Conservation (phyloP, 208 protist species). For the Angomonas deanei region DNA sequence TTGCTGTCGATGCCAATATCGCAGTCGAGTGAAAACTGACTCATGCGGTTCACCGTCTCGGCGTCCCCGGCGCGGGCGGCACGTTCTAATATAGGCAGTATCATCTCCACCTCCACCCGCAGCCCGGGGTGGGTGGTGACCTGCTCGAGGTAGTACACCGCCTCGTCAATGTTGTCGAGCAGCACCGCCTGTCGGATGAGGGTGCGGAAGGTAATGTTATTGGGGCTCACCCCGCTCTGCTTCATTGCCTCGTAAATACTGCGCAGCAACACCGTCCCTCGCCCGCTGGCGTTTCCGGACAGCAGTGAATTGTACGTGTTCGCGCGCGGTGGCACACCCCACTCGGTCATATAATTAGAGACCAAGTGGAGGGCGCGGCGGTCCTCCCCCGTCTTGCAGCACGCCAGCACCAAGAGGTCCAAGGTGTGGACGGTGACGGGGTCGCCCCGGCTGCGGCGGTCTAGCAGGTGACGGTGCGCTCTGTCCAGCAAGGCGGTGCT, state of each 20-base stretch:
- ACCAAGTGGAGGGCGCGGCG: conserved; percentile 59
- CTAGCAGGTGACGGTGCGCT: conserved; percentile 43
- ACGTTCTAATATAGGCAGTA: conserved; percentile 75
- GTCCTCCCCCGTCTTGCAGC: conserved; percentile 59
- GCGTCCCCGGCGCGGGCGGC: conserved; percentile 71
- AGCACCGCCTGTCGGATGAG: conserved; percentile 80
- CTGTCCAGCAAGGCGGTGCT: conserved; percentile 30
- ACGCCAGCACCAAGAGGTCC: conserved; percentile 68
- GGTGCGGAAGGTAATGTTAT: conserved; percentile 64
- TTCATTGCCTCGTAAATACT: conserved; percentile 56
- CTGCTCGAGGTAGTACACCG: conserved; percentile 63
- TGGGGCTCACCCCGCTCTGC: conserved; percentile 54
- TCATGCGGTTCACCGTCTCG: conserved; percentile 66
- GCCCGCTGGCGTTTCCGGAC: conserved; percentile 30
- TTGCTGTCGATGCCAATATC: conserved; percentile 74
- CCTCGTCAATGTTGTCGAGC: conserved; percentile 73
- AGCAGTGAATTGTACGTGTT: conserved; percentile 76
- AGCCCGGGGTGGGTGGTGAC: conserved; percentile 50
- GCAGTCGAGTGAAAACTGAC: conserved; percentile 73
- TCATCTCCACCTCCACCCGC: conserved; percentile 86
- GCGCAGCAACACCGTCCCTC: conserved; percentile 54
- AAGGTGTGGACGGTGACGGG: conserved; percentile 69
- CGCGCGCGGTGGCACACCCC: conserved; percentile 54
- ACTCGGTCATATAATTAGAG: conserved; percentile 42
- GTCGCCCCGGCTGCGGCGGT: conserved; percentile 23